phyloP scores from a whole-genome alignment of 2,329 filamentous ascomycete genomes.

The Colletotrichum graminicola region DNA sequence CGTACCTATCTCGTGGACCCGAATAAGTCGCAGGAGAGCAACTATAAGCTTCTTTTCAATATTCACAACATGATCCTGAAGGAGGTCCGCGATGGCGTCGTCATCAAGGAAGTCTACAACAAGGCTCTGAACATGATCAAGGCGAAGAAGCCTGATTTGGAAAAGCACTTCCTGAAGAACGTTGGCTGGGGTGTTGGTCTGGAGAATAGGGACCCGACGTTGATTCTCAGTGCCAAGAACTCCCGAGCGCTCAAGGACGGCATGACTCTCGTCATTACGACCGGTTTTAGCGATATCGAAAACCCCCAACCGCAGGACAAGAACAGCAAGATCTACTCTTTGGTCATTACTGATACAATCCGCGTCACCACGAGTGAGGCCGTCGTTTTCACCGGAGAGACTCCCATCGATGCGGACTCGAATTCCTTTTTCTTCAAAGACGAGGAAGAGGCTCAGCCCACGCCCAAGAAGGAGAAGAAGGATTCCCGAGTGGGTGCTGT shows the following conservation, averaged over 20 bases:
- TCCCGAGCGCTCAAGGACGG: conserved; percentile 87
- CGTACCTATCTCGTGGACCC: conserved; percentile 97
- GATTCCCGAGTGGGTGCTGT: conserved; percentile 86
- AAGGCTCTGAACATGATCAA: conserved; percentile 86
- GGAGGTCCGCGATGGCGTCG: conserved; percentile 86
- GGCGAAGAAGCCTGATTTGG: conserved; percentile 92
- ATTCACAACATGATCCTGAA: conserved; percentile 93
- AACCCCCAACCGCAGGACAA: conserved; percentile 91
- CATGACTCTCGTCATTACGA: conserved; percentile 94
- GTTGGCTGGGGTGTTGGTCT: conserved; percentile 94
- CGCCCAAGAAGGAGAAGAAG: conserved; percentile 92
- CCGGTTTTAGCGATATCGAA: conserved; percentile 89
- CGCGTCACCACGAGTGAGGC: conserved; percentile 84
- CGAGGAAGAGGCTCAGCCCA: conserved; percentile 86
- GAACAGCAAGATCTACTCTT: conserved; percentile 87
- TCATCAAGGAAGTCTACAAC: conserved; percentile 90
- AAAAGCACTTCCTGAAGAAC: conserved; percentile 94
- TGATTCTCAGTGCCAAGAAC: conserved; percentile 91
- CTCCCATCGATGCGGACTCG: conserved; percentile 89
- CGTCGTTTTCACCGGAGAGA: conserved; percentile 93
- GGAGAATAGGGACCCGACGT: conserved; percentile 85
- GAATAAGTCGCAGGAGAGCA: conserved; percentile 93
- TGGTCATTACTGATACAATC: conserved; percentile 93
- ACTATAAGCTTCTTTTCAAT: conserved; percentile 88
- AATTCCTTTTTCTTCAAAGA: conserved; percentile 99